Evolutionary conservation across 305 asterid genomes (phyloP), one percentile per base, ranked within the genome.

Genomic region (Solanum aculeatissimum): DNA sequence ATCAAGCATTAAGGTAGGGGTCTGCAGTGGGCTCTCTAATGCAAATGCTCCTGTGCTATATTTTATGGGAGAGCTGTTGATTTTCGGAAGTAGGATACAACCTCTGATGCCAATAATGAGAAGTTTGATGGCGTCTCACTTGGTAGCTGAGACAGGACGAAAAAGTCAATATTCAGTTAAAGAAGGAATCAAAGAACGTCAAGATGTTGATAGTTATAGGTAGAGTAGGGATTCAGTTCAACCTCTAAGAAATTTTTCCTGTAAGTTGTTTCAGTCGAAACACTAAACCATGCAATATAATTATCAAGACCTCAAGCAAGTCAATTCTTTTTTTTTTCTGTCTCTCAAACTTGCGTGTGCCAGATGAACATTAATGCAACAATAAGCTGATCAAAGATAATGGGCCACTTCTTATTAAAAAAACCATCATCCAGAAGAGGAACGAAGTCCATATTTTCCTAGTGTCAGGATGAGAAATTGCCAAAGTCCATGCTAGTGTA

Each of bases 1-100:
- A 86, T 78, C 86, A 79, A 60, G 57, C 84, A 25, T 75, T 85
- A 43, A 84, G 87, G 70, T 81, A 88, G 86, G 9, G n/a, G 75
- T 32, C 72, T 6, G 9, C 42, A 66, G 21, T 68, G 25, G 82
- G 62, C 49, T 12, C 58, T 58, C 29, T 51, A 63, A 29, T 49
- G 45, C 32, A 62, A 49, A 53, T 66, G 47, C 66, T 45, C 84
- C 38, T 82, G 84, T 43, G 35, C 75, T 45, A 45, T 82, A 42
- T 32, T 51, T 82, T 49, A 9, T 16, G 49, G 18, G 71, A 47
- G 66, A 78, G 66, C 66, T 53, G 82, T 53, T 63, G 58, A 49
- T 82, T 66, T 63, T 62, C 84, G 45, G 57, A 63, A 27, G 57
- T 82, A 42, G 75, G 84, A 43, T 42, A 66, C 84, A 65, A 81